Evolutionary conservation across 768 basidiomycete species (phyloP).

Genomic region (Russula dissimulans): DNA sequence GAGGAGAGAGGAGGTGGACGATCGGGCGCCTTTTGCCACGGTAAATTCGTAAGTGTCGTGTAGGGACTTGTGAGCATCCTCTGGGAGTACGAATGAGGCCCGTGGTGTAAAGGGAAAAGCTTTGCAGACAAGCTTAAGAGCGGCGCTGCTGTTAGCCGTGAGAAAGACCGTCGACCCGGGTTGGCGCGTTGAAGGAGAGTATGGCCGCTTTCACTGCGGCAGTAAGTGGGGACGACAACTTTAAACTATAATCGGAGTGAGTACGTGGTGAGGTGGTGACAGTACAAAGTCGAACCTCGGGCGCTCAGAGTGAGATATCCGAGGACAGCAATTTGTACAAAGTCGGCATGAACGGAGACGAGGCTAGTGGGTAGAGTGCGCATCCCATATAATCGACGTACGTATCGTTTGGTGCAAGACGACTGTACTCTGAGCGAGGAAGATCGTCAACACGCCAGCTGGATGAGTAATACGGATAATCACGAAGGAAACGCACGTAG

Average conservation of each 20-base stretch:
- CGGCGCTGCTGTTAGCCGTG: conserved; percentile 70
- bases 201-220: conserved; percentile 64
- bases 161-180: conserved; percentile 74
- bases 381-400: conserved; percentile 88
- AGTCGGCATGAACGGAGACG: conserved; percentile 57
- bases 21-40: conserved; percentile 42
- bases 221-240: conserved; percentile 54
- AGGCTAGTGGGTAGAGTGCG: conserved; percentile 69
- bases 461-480: conserved; percentile 45
- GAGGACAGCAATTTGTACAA: conserved; percentile 55
- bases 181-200: conserved; percentile 63
- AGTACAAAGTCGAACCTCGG: conserved; percentile 42
- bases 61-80: conserved; percentile 81
- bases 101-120: conserved; percentile 57
- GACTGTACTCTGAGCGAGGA: conserved; percentile 47
- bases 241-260: conserved; percentile 41
- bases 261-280: too few species aligned
- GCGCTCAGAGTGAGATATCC: conserved; percentile 79
- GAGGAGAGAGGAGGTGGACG: conserved; percentile 54
- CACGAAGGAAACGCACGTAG: conserved; percentile 16
- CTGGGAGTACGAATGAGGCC: conserved; percentile 56
- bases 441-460: conserved; percentile 67
- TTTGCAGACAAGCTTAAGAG: conserved; percentile 76
- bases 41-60: conserved; percentile 76
- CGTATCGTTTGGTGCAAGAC: conserved; percentile 46